phyloP scores from a whole-genome alignment of 2,329 filamentous ascomycete species.

The Elsinoe australis region DNA sequence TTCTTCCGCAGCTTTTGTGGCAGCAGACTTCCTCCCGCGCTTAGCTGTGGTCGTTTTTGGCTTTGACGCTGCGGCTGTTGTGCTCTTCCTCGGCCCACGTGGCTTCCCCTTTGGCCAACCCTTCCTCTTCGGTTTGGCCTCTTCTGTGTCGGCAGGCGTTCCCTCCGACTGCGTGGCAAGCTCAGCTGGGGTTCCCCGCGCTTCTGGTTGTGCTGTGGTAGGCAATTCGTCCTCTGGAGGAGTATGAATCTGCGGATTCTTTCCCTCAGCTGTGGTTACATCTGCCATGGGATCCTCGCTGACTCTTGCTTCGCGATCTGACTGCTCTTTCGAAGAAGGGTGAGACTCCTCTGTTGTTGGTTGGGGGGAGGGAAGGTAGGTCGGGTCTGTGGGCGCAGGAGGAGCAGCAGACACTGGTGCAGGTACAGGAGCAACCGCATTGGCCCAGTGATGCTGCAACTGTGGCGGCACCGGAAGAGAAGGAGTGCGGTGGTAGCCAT shows the following conservation, averaged over 20 bases:
- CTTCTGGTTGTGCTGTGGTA: not conserved
- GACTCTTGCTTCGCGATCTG: not conserved
- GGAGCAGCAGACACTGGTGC: not conserved
- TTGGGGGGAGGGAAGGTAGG: conserved; percentile 13
- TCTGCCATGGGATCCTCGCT: conserved; percentile 2
- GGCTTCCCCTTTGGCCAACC: conserved; percentile 43
- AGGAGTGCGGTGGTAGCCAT: not conserved
- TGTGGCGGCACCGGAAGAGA: conserved; percentile 17
- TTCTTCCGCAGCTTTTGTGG: conserved; percentile 1
- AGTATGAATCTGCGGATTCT: conserved; percentile 19
- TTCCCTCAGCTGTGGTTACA: not conserved
- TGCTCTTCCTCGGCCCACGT: conserved; percentile 28
- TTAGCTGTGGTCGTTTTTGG: conserved; percentile 35
- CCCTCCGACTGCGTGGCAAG: not conserved
- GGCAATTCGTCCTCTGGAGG: conserved; percentile 20
- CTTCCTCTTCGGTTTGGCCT: conserved; percentile 24
- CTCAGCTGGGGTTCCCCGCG: not conserved
- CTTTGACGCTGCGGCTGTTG: conserved; percentile 36
- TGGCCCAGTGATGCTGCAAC: conserved; percentile 12
- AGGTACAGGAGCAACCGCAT: not conserved
- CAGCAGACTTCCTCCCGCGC: conserved; percentile 6
- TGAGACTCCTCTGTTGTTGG: conserved; percentile 6
- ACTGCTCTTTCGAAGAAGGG: conserved; percentile 1
- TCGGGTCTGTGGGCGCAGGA: not conserved
- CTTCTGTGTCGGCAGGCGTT: conserved; percentile 23